These are phyloP conservation scores for Trichoderma atroviride DNA, from an alignment of 2,329 filamentous ascomycete genomes.

Conservation along the genomic window DNA sequence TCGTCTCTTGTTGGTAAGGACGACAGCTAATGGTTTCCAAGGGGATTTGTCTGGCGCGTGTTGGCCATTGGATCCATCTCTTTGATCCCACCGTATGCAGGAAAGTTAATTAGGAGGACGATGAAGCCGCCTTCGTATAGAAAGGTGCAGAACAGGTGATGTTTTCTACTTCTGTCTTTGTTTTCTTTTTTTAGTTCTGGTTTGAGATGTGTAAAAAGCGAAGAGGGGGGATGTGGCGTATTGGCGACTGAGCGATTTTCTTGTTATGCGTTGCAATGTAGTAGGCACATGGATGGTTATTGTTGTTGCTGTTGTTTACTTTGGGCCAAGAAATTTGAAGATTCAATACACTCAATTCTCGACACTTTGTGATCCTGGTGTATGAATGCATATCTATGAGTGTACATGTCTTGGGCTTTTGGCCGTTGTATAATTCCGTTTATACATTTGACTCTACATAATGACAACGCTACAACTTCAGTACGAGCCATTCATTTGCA, in stretches of 20 bases:
- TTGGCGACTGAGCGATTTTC: constrained; percentile 7
- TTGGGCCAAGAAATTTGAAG: neutral
- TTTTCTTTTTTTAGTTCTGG: neutral
- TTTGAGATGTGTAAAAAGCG: neutral
- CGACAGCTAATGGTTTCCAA: constrained; percentile 37
- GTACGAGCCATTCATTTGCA: constrained; percentile 52
- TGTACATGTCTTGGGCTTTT: neutral
- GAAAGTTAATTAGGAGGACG: constrained; percentile 79
- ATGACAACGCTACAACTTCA: constrained; percentile 48
- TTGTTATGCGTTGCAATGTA: constrained; percentile 15
- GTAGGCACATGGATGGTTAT: neutral
- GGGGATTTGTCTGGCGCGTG: constrained; percentile 88
- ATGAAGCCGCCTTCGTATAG: constrained; percentile 92
- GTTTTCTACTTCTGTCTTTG: neutral
- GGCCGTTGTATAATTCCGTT: neutral
- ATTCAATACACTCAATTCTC: neutral
- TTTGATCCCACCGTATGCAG: constrained; percentile 82
- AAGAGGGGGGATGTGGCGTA: constrained; percentile 2
- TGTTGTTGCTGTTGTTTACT: neutral
- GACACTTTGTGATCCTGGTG: neutral
- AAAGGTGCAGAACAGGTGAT: constrained; percentile 76
- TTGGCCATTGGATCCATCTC: constrained; percentile 77
- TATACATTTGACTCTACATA: neutral
- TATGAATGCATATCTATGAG: neutral
- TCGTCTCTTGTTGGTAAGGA: constrained; percentile 24